A percentile compares a stretch with the other conserved stretches of the same genome.
Conservation (phyloP, 164 flowering plant species). For the Vitis amurensis region DNA sequence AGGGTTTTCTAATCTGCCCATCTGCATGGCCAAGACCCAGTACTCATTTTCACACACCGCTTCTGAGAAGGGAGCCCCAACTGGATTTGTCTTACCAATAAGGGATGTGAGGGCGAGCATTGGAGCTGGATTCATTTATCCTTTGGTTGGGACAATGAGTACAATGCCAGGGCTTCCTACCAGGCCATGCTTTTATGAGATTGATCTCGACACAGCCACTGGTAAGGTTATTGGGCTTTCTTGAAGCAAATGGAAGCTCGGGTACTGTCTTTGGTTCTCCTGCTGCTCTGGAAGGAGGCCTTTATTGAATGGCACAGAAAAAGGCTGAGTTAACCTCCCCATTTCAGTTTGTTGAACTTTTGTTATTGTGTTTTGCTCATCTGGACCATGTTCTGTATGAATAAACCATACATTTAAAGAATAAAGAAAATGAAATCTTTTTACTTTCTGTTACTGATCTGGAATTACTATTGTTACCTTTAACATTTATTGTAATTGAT, state of each 20-base stretch:
- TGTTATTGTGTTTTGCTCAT: too few species aligned
- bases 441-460: too few species aligned
- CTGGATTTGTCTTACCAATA: constrained; percentile 82
- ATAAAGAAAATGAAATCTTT: too few species aligned
- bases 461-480: too few species aligned
- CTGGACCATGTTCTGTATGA: too few species aligned
- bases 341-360: too few species aligned
- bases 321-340: too few species aligned
- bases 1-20: constrained; percentile 84
- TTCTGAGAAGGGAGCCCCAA: constrained; percentile 83
- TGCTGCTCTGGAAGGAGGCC: too few species aligned
- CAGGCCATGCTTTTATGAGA: constrained; percentile 95
- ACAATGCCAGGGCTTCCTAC: constrained; percentile 99
- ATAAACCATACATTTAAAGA: too few species aligned
- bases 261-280: too few species aligned
- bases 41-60: constrained; percentile 89
- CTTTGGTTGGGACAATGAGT: constrained; percentile 95
- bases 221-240: constrained; percentile 92
- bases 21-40: constrained; percentile 99
- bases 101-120: constrained; percentile 94
- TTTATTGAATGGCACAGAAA: too few species aligned
- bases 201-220: constrained; percentile 79
- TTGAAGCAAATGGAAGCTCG: constrained; percentile 17
- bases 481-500: too few species aligned
- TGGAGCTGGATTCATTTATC: constrained; percentile 98